These are phyloP conservation scores for Lachancea sp. DNA, from an alignment of 805 yeast species.

Conservation along the genomic window DNA sequence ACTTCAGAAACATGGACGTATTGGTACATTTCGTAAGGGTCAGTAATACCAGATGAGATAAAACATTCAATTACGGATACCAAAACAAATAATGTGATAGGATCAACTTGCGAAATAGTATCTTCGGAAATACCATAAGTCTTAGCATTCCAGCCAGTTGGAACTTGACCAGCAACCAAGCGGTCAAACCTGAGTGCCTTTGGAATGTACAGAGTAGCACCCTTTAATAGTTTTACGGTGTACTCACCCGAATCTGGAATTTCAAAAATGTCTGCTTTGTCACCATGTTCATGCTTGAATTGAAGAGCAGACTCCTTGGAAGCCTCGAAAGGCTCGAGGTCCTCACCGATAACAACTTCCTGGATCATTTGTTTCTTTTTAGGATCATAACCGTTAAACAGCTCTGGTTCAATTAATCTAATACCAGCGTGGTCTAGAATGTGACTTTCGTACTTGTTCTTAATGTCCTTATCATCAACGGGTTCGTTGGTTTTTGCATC, in stretches of 20 bases:
- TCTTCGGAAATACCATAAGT: slow-evolving; percentile 95
- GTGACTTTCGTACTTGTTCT: slow-evolving; percentile 81
- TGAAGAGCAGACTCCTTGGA: slow-evolving; percentile 93
- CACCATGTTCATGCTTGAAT: slow-evolving; percentile 90
- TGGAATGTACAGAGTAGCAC: slow-evolving; percentile 86
- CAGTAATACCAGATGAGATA: slow-evolving; percentile 89
- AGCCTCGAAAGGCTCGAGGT: slow-evolving; percentile 91
- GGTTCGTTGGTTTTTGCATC: slow-evolving; percentile 90
- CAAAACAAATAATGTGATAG: slow-evolving; percentile 84
- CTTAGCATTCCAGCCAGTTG: slow-evolving; percentile 97
- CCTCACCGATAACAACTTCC: slow-evolving; percentile 95
- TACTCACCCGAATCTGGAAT: slow-evolving; percentile 86
- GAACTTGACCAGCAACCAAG: slow-evolving; percentile 75
- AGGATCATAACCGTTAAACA: slow-evolving; percentile 92
- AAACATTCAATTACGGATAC: slow-evolving; percentile 95
- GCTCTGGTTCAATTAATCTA: slow-evolving; percentile 92
- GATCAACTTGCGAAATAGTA: slow-evolving; percentile 89
- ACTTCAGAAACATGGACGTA: slow-evolving; percentile 97
- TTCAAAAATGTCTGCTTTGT: slow-evolving; percentile 84
- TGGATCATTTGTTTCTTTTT: slow-evolving; percentile 87
- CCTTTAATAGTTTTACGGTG: slow-evolving; percentile 84
- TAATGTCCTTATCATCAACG: slow-evolving; percentile 90
- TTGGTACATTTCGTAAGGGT: slow-evolving; percentile 97
- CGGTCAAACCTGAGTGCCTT: slow-evolving; percentile 65
- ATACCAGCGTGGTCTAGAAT: slow-evolving; percentile 94